phyloP scores from a whole-genome alignment of 352 stramenopile genomes.

The Globisporangium mamillatum region DNA sequence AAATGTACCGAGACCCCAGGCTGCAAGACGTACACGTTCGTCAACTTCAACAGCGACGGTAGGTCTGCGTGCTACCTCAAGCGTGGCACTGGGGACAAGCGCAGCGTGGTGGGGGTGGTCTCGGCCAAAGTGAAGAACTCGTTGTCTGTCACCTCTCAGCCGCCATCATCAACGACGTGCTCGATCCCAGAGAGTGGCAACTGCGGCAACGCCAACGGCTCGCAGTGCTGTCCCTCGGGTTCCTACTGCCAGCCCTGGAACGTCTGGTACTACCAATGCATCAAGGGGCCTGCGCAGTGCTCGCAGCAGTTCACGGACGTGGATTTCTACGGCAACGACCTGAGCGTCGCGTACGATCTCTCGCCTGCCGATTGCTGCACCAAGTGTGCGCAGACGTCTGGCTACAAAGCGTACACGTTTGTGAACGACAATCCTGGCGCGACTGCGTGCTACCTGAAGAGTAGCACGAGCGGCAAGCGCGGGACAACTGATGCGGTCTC shows the following conservation, averaged over 20 bases:
- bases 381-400: constrained; percentile 33
- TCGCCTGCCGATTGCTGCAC: constrained; percentile 37
- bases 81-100: neutral
- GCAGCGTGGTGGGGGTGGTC: neutral
- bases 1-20: constrained; percentile 12
- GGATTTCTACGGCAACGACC: constrained; percentile 49
- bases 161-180: constrained; percentile 12
- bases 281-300: constrained; percentile 31
- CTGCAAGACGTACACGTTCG: constrained; percentile 31
- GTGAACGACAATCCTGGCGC: constrained; percentile 13
- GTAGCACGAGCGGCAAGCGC: constrained; percentile 4
- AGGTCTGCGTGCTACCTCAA: constrained; percentile 18
- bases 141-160: neutral
- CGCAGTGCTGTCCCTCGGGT: constrained; percentile 28
- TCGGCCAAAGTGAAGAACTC: constrained; percentile 12
- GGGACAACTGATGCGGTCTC: constrained; percentile 11
- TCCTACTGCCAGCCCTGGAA: constrained; percentile 46
- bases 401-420: constrained; percentile 52
- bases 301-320: constrained; percentile 35
- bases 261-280: constrained; percentile 34
- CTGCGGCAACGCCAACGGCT: constrained; percentile 13
- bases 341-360: constrained; percentile 33
- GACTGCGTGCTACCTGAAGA: constrained; percentile 31
- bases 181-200: constrained; percentile 18
- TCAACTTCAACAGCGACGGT: constrained; percentile 22